phyloP scores from a whole-genome alignment of 2,329 filamentous ascomycete genomes.

The Botrytis tulipae region DNA sequence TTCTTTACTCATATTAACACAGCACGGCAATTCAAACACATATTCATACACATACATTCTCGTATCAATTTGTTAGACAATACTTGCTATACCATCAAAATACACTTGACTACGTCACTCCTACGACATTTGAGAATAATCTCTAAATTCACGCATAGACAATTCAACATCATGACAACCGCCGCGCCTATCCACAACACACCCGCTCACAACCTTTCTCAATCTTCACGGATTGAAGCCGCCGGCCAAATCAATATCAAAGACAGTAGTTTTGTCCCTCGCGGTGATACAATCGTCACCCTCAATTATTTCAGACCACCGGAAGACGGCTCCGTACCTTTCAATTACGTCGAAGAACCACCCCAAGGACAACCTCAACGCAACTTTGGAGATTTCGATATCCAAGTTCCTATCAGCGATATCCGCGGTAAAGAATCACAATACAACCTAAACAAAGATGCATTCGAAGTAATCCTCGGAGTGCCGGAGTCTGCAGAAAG shows the following conservation, averaged over 20 bases:
- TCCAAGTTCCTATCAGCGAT: conserved; percentile 57
- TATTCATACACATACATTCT: background rate
- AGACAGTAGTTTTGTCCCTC: conserved; percentile 41
- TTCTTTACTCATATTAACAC: conserved; percentile 8
- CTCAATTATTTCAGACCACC: conserved; percentile 57
- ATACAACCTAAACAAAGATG: conserved; percentile 69
- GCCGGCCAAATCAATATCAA: conserved; percentile 20
- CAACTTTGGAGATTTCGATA: conserved; percentile 36
- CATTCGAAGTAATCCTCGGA: conserved; percentile 65
- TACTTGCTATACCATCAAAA: background rate
- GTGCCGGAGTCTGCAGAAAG: conserved; percentile 56
- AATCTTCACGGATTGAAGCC: conserved; percentile 33
- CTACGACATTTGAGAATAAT: conserved; percentile 9
- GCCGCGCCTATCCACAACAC: conserved; percentile 41
- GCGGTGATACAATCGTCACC: conserved; percentile 50
- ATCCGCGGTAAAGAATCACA: conserved; percentile 66
- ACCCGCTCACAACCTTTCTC: conserved; percentile 43
- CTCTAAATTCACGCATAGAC: background rate
- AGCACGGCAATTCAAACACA: background rate
- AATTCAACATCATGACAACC: conserved; percentile 42
- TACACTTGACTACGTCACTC: background rate
- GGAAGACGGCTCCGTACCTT: conserved; percentile 52
- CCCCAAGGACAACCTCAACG: conserved; percentile 34
- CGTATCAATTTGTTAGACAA: background rate
- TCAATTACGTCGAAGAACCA: conserved; percentile 51